Conservation (phyloP, 352 stramenopile species). For the Phytopythium ostracodes region DNA sequence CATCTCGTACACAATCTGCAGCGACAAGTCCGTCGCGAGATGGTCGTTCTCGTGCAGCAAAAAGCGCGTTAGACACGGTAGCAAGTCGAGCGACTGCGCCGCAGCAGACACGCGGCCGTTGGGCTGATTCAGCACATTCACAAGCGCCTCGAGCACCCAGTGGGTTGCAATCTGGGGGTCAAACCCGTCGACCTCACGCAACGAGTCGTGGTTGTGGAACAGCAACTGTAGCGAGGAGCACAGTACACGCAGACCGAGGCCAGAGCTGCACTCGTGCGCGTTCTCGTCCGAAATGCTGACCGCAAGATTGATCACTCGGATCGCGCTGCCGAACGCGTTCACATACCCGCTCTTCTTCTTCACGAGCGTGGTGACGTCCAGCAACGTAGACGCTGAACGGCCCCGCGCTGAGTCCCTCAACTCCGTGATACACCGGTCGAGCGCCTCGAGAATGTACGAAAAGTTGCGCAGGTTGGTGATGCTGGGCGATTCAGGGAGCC, state of each 20-base stretch:
- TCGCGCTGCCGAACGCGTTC: constrained; percentile 64
- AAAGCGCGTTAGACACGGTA: constrained; percentile 76
- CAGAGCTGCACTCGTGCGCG: constrained; percentile 66
- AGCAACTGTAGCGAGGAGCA: constrained; percentile 73
- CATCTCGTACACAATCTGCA: constrained; percentile 85
- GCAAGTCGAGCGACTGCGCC: constrained; percentile 74
- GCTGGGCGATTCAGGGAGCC: constrained; percentile 62
- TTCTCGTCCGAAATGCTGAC: constrained; percentile 75
- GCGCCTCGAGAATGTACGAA: constrained; percentile 59
- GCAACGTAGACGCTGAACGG: constrained; percentile 12
- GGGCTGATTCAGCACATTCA: constrained; percentile 78
- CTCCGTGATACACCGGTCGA: constrained; percentile 81
- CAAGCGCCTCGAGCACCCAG: constrained; percentile 75
- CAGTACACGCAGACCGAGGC: constrained; percentile 63
- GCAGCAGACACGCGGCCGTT: constrained; percentile 77
- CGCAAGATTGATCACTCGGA: constrained; percentile 74
- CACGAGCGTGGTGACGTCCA: constrained; percentile 57
- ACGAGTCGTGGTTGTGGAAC: constrained; percentile 67
- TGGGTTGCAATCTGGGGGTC: constrained; percentile 71
- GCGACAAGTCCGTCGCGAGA: constrained; percentile 66
- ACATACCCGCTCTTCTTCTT: constrained; percentile 60
- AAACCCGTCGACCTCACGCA: constrained; percentile 47
- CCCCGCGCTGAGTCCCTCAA: constrained; percentile 39
- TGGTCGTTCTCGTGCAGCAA: constrained; percentile 64
- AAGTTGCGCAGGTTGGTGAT: constrained; percentile 71